These are phyloP conservation scores for Elaeis oleifera DNA, from an alignment of 202 grass and related monocot species.

Conservation along the genomic window DNA sequence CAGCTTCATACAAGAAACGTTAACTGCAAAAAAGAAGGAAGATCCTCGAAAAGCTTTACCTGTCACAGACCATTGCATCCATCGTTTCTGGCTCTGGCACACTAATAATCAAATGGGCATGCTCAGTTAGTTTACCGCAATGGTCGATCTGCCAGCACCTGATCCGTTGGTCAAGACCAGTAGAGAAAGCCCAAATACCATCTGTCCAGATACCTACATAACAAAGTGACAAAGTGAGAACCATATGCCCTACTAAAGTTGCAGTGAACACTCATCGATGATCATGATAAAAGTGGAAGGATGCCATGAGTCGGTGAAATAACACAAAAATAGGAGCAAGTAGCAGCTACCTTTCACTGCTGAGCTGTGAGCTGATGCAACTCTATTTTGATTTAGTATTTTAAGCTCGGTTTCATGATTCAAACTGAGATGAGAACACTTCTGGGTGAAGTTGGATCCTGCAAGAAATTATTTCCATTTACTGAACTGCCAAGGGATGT, in stretches of 20 bases:
- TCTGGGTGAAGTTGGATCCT: neutral
- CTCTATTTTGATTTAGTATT: constrained; percentile 35
- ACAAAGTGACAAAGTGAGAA: constrained; percentile 1
- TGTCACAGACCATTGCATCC: constrained; percentile 40
- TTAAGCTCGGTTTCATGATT: constrained; percentile 25
- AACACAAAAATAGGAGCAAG: neutral
- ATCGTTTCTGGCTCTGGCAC: constrained; percentile 88
- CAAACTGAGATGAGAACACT: neutral
- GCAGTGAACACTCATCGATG: neutral
- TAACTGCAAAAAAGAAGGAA: neutral
- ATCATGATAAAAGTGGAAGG: neutral
- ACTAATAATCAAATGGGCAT: constrained; percentile 53
- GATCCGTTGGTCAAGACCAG: constrained; percentile 86
- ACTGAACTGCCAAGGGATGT: neutral
- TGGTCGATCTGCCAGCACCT: constrained; percentile 56
- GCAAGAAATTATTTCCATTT: neutral
- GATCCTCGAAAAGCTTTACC: constrained; percentile 26
- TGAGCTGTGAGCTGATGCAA: constrained; percentile 61
- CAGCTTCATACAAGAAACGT: neutral
- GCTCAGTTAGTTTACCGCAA: constrained; percentile 36
- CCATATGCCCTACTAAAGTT: neutral
- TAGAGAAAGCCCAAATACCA: constrained; percentile 68
- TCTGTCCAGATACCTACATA: constrained; percentile 73
- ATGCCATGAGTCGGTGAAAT: neutral
- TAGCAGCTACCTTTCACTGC: constrained; percentile 73